Evolutionary conservation across 1,284 basidiomycete species (phyloP).

Genomic region (Boletus mariae): DNA sequence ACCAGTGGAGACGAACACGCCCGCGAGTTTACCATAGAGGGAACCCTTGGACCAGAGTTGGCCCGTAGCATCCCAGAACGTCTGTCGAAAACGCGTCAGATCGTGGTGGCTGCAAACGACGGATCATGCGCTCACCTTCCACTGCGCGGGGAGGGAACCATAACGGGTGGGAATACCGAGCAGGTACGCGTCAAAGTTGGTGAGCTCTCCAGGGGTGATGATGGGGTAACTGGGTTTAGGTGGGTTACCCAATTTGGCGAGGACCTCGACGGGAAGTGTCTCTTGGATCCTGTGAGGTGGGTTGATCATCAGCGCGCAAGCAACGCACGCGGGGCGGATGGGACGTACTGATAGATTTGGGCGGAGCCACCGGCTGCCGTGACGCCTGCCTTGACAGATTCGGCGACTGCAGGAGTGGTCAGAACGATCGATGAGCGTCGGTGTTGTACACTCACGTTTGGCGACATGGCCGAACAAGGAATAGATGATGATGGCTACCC

Average conservation of each 20-base stretch:
- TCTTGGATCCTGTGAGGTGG: slow-evolving; percentile 40
- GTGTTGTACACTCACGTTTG: slow-evolving; percentile 25
- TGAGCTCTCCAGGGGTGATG: slow-evolving; percentile 42
- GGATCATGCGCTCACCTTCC: slow-evolving; percentile 26
- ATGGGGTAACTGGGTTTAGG: slow-evolving; percentile 43
- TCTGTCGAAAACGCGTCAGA: slow-evolving; percentile 21
- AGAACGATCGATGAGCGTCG: not conserved
- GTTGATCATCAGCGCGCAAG: not conserved
- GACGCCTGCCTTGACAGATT: slow-evolving; percentile 47
- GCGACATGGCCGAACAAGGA: slow-evolving; percentile 48
- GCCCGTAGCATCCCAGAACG: slow-evolving; percentile 51
- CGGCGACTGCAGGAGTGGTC: slow-evolving; percentile 38
- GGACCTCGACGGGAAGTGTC: slow-evolving; percentile 52
- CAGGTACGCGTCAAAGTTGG: slow-evolving; percentile 36
- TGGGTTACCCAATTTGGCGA: slow-evolving; percentile 53
- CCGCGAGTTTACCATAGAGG: slow-evolving; percentile 52
- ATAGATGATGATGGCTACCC: slow-evolving; percentile 49
- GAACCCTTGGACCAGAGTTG: slow-evolving; percentile 45
- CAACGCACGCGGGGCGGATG: too few species aligned
- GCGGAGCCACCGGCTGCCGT: slow-evolving; percentile 45
- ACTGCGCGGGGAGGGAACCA: slow-evolving; percentile 34
- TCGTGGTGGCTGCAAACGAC: too few species aligned
- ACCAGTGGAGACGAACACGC: slow-evolving; percentile 41
- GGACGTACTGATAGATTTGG: slow-evolving; percentile 42
- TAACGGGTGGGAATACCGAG: slow-evolving; percentile 50